Percentiles rank a stretch among this genome's conserved stretches.
Evolutionary conservation across 2,329 filamentous ascomycete species (phyloP).

Genomic region (Sporothrix brasiliensis): DNA sequence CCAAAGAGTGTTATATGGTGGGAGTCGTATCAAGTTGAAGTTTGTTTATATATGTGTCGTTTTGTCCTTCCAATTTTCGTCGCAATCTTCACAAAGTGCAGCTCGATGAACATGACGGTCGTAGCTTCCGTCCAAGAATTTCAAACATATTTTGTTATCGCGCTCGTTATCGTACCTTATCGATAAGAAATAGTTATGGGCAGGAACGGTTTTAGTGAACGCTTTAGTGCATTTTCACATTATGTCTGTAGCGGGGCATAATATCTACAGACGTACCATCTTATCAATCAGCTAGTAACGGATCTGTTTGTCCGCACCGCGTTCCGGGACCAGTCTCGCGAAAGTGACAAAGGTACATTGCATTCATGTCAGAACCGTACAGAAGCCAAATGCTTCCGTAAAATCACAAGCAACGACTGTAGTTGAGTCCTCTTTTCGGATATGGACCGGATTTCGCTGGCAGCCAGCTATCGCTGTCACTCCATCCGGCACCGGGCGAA

Average conservation of each 20-base stretch:
- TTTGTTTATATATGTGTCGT: background rate
- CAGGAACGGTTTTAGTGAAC: background rate
- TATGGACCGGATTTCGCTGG: background rate
- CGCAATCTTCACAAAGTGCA: background rate
- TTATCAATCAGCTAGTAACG: slow-evolving; percentile 25
- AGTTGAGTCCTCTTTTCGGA: background rate
- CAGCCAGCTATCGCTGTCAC: background rate
- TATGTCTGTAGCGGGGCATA: background rate
- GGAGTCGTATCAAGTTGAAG: too few relatives aligned
- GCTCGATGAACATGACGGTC: background rate
- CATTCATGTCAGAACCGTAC: background rate
- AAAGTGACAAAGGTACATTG: background rate
- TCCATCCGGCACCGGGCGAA: background rate
- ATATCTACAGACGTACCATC: background rate
- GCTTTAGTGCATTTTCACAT: background rate
- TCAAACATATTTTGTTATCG: slow-evolving; percentile 21
- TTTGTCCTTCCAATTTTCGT: background rate
- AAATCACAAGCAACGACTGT: background rate
- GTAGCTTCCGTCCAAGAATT: slow-evolving; percentile 14
- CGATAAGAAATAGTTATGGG: slow-evolving; percentile 34
- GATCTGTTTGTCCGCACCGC: background rate
- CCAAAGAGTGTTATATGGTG: background rate
- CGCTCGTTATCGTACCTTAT: slow-evolving; percentile 27
- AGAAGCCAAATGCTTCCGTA: too few relatives aligned
- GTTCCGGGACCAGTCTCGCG: background rate